Evolutionary conservation across 2,329 filamentous ascomycete species (phyloP).

Genomic region (Huntiella abstrusa): DNA sequence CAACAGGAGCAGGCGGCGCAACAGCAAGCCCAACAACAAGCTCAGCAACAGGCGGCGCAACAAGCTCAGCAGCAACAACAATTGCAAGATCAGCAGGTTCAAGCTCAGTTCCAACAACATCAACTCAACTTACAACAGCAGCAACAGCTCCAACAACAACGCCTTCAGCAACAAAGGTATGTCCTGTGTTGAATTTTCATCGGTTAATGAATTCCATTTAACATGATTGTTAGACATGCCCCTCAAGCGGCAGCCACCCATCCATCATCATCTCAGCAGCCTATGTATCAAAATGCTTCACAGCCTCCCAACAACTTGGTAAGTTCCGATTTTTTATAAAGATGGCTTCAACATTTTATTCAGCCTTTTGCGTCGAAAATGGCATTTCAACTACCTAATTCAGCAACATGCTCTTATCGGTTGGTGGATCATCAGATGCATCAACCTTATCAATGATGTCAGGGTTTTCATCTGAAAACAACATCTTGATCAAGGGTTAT

Average conservation of each 20-base stretch:
- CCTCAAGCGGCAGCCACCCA: constrained; percentile 1
- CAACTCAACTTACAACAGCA: background rate
- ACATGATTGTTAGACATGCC: background rate
- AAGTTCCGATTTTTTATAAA: background rate
- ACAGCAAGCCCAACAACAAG: background rate
- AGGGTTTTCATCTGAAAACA: background rate
- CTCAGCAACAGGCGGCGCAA: background rate
- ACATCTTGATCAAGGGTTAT: no score
- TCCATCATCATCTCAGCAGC: background rate
- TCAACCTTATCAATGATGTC: background rate
- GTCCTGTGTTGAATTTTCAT: background rate
- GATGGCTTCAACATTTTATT: background rate
- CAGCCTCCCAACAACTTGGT: background rate
- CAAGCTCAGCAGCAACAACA: constrained; percentile 1
- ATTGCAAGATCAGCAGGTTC: background rate
- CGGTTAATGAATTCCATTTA: no score
- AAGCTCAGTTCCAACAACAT: background rate
- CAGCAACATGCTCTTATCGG: background rate
- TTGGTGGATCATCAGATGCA: background rate
- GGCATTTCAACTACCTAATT: no score
- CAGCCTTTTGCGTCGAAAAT: no score
- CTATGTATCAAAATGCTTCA: background rate
- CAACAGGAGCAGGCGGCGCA: background rate
- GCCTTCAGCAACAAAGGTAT: background rate
- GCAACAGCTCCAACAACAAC: background rate